Evolutionary conservation across 2,329 filamentous ascomycete species (phyloP), one percentile per base, ranked within the genome.

Genomic region (Aspergillus novofumigatus): DNA sequence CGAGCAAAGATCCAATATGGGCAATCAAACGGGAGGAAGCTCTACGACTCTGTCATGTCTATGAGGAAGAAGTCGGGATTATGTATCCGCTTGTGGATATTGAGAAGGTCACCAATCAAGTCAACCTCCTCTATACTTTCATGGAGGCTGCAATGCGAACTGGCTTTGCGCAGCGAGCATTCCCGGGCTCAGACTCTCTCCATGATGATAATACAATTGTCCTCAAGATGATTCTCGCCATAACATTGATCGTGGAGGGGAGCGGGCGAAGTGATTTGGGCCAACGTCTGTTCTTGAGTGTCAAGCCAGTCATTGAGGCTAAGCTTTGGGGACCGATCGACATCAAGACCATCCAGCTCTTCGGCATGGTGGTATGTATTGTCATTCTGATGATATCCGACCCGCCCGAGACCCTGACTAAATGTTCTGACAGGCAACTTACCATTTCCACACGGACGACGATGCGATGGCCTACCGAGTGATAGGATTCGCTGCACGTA

Each of bases 41-140:
- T 66, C 73, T 93, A 21, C 85, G 91, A 1, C 76, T 97, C 14
- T 91, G 90, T 62, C 81, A 84, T 14, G 79, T 95, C 0, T 93
- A 94, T 68, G 90, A 96, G 63, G 92, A 97, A 66, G 92, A 97
- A 70, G 87, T 95, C 66, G 91, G 91, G 47, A 84, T 93, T 66
- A 95, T 96, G 91, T 96, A 96, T 71, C 93, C 93, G 0, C 84
- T 96, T 3, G 73, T 96, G 49, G 84, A 90, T 63, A 88, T 96
- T 38, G 84, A 89, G 45, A 81, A 81, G 45, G 78, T 95, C 42
- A 86, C 90, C 41, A 78, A 80, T 5, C 89, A 96, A 70, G 86
- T 87, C 6, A 86, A 83, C 60, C 81, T 82, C 58, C 77, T 96
- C 1, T 87, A 87, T 55, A 80, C 83, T 0, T 94, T 90, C 71